Base-by-base conservation (phyloP, 1,139 yeast species). In the Yamadazyma atmosphaerica region DNA sequence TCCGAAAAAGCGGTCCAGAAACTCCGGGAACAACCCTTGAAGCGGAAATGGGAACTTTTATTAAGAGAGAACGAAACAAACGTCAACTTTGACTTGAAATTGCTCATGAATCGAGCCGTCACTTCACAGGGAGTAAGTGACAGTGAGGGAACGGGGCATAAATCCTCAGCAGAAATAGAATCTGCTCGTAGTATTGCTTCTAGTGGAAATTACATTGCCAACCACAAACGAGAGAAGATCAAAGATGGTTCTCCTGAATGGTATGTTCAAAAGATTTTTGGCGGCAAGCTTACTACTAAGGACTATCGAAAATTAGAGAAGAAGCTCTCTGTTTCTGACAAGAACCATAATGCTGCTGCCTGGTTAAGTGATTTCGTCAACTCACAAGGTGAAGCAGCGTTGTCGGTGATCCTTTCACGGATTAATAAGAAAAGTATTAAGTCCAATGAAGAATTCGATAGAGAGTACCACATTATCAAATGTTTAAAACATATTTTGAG, bases 41-140 rank as follows among this genome's bases (percentile, higher is more conserved):
- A 56, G 38, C 45, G 78, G 22, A 72, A 72, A 48, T 72, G 77
- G 77, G 77, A 72, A 43, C 51, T 72, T 11, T 50, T 72, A n/a
- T 47, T 72, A 16, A 50, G 71, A 34, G 77, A 72, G 44, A 63
- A 59, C 44, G 75, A 70, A 43, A 58, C 65, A 4, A 70, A 70
- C 43, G 42, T 58, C 2, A 56, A 57, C 7, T 69, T 71, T 43
- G 74, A 71, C 39, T 56, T 70, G 33, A 52, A 49, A 18, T 36
- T 54, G 3, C 22, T 49, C 14, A 36, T 54, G 18, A 47, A 26
- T n/a, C 42, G 29, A 21, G 32, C 43, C 7, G 27, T 33, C 10
- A 30, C 27, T 2, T 6, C 16, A 13, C 23, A 13, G n/a, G n/a
- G n/a, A n/a, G n/a, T n/a, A n/a, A n/a, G n/a, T n/a, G n/a, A n/a